Conservation (phyloP, 306 rosid species). For the Luffa acutangula region DNA sequence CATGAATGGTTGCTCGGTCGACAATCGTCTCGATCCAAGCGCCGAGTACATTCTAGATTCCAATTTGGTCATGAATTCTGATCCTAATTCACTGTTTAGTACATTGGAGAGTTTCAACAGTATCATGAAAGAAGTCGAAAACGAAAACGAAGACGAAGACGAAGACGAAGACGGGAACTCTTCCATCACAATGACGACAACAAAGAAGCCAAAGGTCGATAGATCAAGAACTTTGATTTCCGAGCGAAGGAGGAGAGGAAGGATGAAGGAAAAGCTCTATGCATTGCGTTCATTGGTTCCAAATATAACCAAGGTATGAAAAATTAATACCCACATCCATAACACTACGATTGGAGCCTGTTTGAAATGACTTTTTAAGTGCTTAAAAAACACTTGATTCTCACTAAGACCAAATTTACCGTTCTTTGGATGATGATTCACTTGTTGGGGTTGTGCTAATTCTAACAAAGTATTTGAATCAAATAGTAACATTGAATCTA, state of each 20-base stretch:
- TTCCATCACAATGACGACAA: constrained; percentile 22
- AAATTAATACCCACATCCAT: background rate
- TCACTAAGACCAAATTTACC: no score
- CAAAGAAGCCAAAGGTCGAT: constrained; percentile 39
- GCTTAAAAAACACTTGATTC: no score
- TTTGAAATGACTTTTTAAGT: no score
- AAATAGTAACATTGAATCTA: background rate
- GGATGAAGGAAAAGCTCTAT: constrained; percentile 89
- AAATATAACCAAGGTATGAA: constrained; percentile 64
- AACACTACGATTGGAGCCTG: no score
- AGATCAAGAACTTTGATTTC: constrained; percentile 68
- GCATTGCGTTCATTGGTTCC: constrained; percentile 84
- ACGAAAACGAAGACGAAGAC: constrained; percentile 13
- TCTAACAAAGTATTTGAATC: no score
- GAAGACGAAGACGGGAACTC: constrained; percentile 38
- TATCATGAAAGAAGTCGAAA: constrained; percentile 13
- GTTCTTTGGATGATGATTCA: no score
- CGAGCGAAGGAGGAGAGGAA: constrained; percentile 66
- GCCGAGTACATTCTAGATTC: constrained; percentile 16
- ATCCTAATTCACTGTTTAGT: constrained; percentile 30
- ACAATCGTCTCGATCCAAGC: constrained; percentile 18
- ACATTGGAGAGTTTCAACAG: constrained; percentile 36
- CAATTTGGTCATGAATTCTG: constrained; percentile 12
- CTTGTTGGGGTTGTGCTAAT: no score
- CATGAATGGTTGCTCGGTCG: constrained; percentile 36